Evolutionary conservation across 2,329 filamentous ascomycete species (phyloP).

Genomic region (Ceratocystiopsis brevicomis): DNA sequence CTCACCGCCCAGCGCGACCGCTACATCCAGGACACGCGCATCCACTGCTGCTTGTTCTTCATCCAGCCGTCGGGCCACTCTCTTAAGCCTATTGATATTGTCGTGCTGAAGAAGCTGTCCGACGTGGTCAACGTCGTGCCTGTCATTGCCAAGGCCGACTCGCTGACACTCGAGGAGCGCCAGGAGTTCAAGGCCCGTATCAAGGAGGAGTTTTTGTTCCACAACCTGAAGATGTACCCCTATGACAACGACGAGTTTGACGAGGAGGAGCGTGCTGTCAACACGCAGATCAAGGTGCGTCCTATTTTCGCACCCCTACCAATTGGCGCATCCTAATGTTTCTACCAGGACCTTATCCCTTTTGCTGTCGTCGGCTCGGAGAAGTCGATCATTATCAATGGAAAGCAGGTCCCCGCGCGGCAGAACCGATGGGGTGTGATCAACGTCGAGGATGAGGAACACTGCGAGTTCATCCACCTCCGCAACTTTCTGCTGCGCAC

Average conservation of each 20-base stretch:
- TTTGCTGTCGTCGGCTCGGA: constrained; percentile 97
- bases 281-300: constrained; percentile 85
- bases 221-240: constrained; percentile 99
- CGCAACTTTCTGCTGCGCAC: constrained; percentile 97
- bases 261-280: constrained; percentile 83
- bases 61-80: constrained; percentile 97
- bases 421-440: constrained; percentile 99
- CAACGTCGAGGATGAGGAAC: constrained; percentile 97
- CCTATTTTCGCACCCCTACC: neutral
- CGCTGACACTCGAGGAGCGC: constrained; percentile 86
- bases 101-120: constrained; percentile 97
- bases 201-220: constrained; percentile 98
- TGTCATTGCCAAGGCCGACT: constrained; percentile 96
- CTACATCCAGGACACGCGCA: constrained; percentile 97
- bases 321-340: too few species aligned
- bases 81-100: constrained; percentile 97
- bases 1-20: constrained; percentile 96
- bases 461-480: constrained; percentile 98
- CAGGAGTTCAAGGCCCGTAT: constrained; percentile 95
- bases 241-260: constrained; percentile 99
- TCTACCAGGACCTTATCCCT: constrained; percentile 48
- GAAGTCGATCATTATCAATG: constrained; percentile 92
- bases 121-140: constrained; percentile 98
- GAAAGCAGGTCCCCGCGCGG: constrained; percentile 90
- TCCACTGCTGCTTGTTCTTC: constrained; percentile 99